These are phyloP conservation scores for Pythium aquatile DNA, from an alignment of 352 stramenopile genomes.

Conservation along the genomic window DNA sequence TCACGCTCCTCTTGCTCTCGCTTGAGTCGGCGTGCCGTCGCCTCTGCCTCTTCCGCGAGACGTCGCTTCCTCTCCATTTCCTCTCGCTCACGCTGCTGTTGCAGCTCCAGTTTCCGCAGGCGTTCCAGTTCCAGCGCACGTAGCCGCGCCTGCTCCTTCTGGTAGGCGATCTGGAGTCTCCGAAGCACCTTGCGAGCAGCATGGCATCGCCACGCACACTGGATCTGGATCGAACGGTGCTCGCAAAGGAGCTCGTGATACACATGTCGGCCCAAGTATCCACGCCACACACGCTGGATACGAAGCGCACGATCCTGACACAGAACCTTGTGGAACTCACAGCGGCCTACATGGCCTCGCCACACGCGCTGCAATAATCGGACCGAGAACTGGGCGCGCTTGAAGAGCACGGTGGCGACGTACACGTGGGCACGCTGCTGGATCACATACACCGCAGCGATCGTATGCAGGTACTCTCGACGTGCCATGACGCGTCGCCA, in stretches of 20 bases:
- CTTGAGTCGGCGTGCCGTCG: constrained; percentile 9
- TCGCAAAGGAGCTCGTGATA: constrained; percentile 34
- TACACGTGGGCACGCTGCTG: constrained; percentile 54
- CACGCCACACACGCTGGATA: constrained; percentile 58
- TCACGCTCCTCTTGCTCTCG: constrained; percentile 31
- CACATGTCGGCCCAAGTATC: constrained; percentile 39
- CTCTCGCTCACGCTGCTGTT: constrained; percentile 39
- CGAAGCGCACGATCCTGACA: constrained; percentile 36
- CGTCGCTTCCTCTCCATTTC: constrained; percentile 24
- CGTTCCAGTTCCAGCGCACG: constrained; percentile 31
- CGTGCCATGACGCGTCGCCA: constrained; percentile 54
- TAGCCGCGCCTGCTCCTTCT: constrained; percentile 32
- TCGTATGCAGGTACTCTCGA: constrained; percentile 33
- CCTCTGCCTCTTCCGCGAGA: constrained; percentile 19
- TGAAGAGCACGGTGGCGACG: constrained; percentile 36
- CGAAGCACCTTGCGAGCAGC: constrained; percentile 38
- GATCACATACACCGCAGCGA: constrained; percentile 39
- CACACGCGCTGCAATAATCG: constrained; percentile 35
- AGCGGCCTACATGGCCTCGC: constrained; percentile 34
- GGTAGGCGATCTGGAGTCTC: constrained; percentile 28
- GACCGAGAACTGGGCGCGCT: constrained; percentile 24
- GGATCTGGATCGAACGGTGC: constrained; percentile 32
- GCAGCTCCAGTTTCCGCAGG: constrained; percentile 31
- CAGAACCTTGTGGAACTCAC: constrained; percentile 22
- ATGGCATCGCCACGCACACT: constrained; percentile 48